Evolutionary conservation across 495 filamentous ascomycete species (phyloP), one percentile per base, ranked within the genome.

Genomic region (Rusavskia elegans): DNA sequence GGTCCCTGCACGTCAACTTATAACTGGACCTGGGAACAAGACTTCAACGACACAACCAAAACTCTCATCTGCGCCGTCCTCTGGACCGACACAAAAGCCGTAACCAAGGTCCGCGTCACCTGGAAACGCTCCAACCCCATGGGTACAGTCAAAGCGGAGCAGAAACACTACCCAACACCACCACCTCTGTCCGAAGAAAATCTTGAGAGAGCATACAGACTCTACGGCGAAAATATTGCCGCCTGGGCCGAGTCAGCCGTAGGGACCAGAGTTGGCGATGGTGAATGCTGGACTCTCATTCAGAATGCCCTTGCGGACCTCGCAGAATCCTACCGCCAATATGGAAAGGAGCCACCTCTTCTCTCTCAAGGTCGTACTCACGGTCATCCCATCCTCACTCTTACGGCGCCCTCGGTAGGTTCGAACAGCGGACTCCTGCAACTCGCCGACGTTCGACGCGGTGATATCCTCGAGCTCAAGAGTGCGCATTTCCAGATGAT

Each of bases 281-380:
- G 69, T 13, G 65, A 71, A 52, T 72, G 69, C 55, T 71, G 69
- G 68, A 70, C 69, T 27, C 57, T 71, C 11, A 65, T 66, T 14
- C 53, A 62, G 27, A 53, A 66, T 16, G 65, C 58, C 20, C 59
- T 70, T 11, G 54, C 56, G 36, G 61, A 61, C 7, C 53, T 68
- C 20, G 63, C 54, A 16, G 54, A 53, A 5, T 54, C 59, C 13
- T 59, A 59, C 25, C 57, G 55, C n/a, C 49, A 56, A 9, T 45
- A 52, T 25, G 62, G 59, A 16, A 37, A 54, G 25, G 60, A 66
- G 32, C 60, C 63, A 16, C 62, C 62, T 45, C 64, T 70, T 63
- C 20, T 61, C 16, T 63, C 59, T 6, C 67, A 66, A 53, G 59
- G 61, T 10, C 50, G 52, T 13, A 57, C 64, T 9, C 70, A 70